Evolutionary conservation across 2,329 filamentous ascomycete species (phyloP).

Genomic region (Fusarium sp.): DNA sequence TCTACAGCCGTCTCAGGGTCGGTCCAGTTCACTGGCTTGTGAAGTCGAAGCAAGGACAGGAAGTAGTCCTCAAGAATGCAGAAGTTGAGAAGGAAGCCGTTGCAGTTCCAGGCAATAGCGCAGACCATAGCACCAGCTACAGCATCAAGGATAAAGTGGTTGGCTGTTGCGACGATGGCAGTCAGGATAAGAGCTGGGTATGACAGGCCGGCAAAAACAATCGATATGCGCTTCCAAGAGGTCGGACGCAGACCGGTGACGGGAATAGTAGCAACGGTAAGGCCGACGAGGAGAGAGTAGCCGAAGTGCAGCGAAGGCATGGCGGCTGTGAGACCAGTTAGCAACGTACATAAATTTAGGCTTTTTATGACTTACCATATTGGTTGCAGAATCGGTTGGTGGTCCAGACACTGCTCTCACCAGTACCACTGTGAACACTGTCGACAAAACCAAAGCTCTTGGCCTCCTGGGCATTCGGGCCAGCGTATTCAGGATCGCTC

Average conservation of each 20-base stretch:
- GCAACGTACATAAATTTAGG: not conserved
- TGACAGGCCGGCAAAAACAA: slow-evolving; percentile 67
- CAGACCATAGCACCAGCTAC: slow-evolving; percentile 78
- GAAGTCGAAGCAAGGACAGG: slow-evolving; percentile 72
- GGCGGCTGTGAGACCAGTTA: slow-evolving; percentile 65
- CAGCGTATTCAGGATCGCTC: slow-evolving; percentile 69
- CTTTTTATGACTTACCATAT: slow-evolving; percentile 67
- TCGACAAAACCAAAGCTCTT: slow-evolving; percentile 75
- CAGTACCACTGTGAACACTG: slow-evolving; percentile 67
- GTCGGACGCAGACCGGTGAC: slow-evolving; percentile 68
- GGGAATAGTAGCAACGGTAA: slow-evolving; percentile 78
- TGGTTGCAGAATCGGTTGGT: slow-evolving; percentile 83
- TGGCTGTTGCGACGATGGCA: slow-evolving; percentile 80
- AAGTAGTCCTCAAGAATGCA: slow-evolving; percentile 78
- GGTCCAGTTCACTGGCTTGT: slow-evolving; percentile 70
- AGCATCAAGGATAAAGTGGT: slow-evolving; percentile 81
- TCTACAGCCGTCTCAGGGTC: slow-evolving; percentile 57
- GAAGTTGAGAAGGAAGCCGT: slow-evolving; percentile 72
- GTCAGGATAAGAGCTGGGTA: slow-evolving; percentile 77
- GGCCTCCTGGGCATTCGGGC: slow-evolving; percentile 69
- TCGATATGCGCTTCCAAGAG: slow-evolving; percentile 64
- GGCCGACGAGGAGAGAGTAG: slow-evolving; percentile 80
- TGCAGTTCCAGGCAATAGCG: slow-evolving; percentile 72
- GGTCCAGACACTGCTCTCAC: slow-evolving; percentile 68
- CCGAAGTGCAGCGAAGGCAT: slow-evolving; percentile 85